Evolutionary conservation across 257 asterid genomes (phyloP).

Genomic region (Lycium ferocissimum): DNA sequence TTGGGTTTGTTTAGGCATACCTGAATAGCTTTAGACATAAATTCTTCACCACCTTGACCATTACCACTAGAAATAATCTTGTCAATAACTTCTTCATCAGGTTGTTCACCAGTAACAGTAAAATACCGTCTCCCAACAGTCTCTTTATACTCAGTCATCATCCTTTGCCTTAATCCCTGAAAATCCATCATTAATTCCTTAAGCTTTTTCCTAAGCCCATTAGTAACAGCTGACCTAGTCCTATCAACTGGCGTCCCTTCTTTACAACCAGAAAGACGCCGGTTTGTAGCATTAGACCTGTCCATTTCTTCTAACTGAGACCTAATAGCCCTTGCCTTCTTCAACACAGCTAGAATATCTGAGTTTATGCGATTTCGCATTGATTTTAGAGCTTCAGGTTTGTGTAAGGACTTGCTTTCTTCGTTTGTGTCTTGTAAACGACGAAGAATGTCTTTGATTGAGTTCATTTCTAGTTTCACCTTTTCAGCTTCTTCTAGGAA

Average conservation of each 20-base stretch:
- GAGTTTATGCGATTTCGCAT: constrained; percentile 57
- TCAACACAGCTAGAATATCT: constrained; percentile 63
- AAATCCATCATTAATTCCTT: constrained; percentile 97
- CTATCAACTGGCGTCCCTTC: constrained; percentile 76
- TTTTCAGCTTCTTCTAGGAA: constrained; percentile 85
- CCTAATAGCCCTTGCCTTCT: constrained; percentile 66
- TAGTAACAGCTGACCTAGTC: constrained; percentile 77
- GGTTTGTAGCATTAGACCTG: constrained; percentile 61
- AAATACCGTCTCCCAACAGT: constrained; percentile 84
- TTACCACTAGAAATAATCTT: constrained; percentile 71
- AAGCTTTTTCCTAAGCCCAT: constrained; percentile 90
- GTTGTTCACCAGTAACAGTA: constrained; percentile 82
- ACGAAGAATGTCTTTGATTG: constrained; percentile 61
- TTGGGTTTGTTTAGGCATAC: constrained; percentile 35
- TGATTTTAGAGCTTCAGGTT: constrained; percentile 74
- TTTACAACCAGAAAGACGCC: constrained; percentile 80
- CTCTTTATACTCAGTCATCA: constrained; percentile 90
- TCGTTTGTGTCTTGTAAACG: constrained; percentile 66
- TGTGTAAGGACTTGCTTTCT: constrained; percentile 70
- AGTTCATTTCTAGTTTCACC: constrained; percentile 71
- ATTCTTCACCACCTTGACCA: constrained; percentile 80
- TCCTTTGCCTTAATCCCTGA: constrained; percentile 83
- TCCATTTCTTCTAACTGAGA: constrained; percentile 84
- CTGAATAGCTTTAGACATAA: constrained; percentile 84
- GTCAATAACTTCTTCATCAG: constrained; percentile 73